Base-by-base conservation (phyloP, 129 eudicot genomes). In the Flaveria linearis region DNA sequence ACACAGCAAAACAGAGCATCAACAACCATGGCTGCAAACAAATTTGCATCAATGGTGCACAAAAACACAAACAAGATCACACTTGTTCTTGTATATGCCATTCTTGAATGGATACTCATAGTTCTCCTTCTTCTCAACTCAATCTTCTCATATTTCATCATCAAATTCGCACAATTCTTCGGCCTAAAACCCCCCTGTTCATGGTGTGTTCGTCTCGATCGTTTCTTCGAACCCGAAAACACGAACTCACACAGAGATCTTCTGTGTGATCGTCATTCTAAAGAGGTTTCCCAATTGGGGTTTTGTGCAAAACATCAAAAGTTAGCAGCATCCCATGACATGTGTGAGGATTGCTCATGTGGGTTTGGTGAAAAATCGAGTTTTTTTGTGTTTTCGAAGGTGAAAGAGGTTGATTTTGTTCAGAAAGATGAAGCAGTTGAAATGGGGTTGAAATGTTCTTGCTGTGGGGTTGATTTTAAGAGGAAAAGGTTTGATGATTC, bases 61-160 rank as follows among this genome's bases (percentile, higher is more conserved):
- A 86, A 84, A 69, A 86, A 85, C 85, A 86, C 96, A 78, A 95
- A 95, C 83, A 95, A 75, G 41, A 76, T 89, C 72, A 89, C 94
- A 23, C 83, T 89, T 18, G 84, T 89, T 76, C 92, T 95, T 28
- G 72, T 84, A 51, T 91, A 89, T 68, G 92, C 90, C 25, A 64
- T 87, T 47, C 94, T 95, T 43, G 99, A 95, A 79, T 95, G 99
- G 99, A 85, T 77, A 72, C 75, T 95, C 18, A 95, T 95, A 62
- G 42, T 82, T 66, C 85, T 89, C 55, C 90, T 95, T 6, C 91
- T 95, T 62, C 82, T 91, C 30, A 95, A 95, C 82, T 91, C 97
- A 46, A 70, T 91, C 3, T 89, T 91, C 73, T 89, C 96, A 8
- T 89, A 87, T 81, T 72, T 95, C 65, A 86, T 91, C 81, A 77